A percentile compares a stretch with the other conserved stretches of the same genome.
These are phyloP conservation scores for Luffa acutangula DNA, from an alignment of 306 rosid genomes.

Conservation along the genomic window DNA sequence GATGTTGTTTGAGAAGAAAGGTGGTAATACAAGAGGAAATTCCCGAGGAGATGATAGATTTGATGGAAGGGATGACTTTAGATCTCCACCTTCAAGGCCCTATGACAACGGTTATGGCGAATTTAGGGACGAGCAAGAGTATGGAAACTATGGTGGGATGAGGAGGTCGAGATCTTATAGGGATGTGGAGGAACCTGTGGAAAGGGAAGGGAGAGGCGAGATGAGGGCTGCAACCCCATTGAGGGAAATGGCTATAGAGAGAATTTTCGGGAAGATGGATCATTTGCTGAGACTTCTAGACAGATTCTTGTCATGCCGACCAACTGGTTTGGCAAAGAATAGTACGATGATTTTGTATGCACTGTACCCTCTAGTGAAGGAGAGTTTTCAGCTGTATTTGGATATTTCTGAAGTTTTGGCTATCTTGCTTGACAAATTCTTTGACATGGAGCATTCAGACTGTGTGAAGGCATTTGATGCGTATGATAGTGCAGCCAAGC, in stretches of 20 bases:
- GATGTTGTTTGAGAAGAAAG: slow-evolving; percentile 48
- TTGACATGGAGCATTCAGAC: slow-evolving; percentile 83
- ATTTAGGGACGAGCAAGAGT: slow-evolving; percentile 14
- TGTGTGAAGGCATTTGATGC: slow-evolving; percentile 86
- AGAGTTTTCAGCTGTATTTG: slow-evolving; percentile 79
- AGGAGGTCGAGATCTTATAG: slow-evolving; percentile 72
- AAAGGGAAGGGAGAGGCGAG: slow-evolving; percentile 24
- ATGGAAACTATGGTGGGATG: slow-evolving; percentile 44
- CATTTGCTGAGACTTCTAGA: slow-evolving; percentile 86
- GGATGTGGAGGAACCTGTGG: slow-evolving; percentile 29
- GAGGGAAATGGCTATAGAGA: slow-evolving; percentile 84
- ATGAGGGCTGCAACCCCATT: slow-evolving; percentile 50
- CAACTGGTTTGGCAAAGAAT: slow-evolving; percentile 80
- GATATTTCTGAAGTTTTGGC: slow-evolving; percentile 85
- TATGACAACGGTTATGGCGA: slow-evolving; percentile 48
- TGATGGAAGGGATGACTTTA: slow-evolving; percentile 44
- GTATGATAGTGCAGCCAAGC: slow-evolving; percentile 75
- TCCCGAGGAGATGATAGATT: slow-evolving; percentile 30
- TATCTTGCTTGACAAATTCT: slow-evolving; percentile 73
- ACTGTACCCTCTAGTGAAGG: slow-evolving; percentile 63
- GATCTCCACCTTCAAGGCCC: slow-evolving; percentile 63
- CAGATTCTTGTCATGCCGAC: slow-evolving; percentile 72
- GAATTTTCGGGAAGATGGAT: slow-evolving; percentile 70
- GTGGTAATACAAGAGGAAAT: slow-evolving; percentile 4
- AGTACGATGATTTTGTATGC: slow-evolving; percentile 71